phyloP scores from a whole-genome alignment of 148 eudicot species.

The Heliosperma pusillum region DNA sequence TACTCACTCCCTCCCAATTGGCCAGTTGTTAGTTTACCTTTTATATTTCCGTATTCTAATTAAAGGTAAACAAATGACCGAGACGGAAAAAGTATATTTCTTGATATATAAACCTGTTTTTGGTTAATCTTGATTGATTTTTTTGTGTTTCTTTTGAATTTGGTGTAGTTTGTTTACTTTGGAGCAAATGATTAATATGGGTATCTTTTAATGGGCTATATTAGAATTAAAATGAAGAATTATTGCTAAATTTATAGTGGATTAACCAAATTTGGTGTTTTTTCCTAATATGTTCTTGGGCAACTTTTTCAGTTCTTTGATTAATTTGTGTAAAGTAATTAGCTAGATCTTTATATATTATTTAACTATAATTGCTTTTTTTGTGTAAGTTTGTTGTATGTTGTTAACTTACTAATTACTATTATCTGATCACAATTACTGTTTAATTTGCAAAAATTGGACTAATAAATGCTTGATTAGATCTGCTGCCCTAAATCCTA shows the following conservation, averaged over 20 bases:
- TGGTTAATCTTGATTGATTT: constrained; percentile 6
- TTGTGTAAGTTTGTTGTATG: neutral
- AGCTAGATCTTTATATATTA: constrained; percentile 17
- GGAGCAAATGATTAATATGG: neutral
- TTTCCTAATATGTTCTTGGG: constrained; percentile 1
- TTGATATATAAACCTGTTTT: neutral
- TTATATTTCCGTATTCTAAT: neutral
- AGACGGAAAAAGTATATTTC: neutral
- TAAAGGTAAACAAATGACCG: neutral
- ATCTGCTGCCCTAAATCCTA: constrained; percentile 16
- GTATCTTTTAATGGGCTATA: neutral
- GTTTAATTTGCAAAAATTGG: constrained; percentile 14
- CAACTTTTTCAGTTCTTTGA: neutral
- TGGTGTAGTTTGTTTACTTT: neutral
- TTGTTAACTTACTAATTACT: neutral
- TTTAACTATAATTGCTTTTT: neutral
- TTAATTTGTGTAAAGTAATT: neutral
- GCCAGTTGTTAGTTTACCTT: neutral
- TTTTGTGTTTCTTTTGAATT: too few relatives aligned
- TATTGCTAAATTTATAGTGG: neutral
- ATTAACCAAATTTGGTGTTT: constrained; percentile 17
- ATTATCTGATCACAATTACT: constrained; percentile 9
- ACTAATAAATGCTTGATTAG: constrained; percentile 15
- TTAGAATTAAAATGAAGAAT: neutral
- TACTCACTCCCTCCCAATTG: neutral